phyloP scores from a whole-genome alignment of 345 rosid genomes.

The Salix arbutifolia region DNA sequence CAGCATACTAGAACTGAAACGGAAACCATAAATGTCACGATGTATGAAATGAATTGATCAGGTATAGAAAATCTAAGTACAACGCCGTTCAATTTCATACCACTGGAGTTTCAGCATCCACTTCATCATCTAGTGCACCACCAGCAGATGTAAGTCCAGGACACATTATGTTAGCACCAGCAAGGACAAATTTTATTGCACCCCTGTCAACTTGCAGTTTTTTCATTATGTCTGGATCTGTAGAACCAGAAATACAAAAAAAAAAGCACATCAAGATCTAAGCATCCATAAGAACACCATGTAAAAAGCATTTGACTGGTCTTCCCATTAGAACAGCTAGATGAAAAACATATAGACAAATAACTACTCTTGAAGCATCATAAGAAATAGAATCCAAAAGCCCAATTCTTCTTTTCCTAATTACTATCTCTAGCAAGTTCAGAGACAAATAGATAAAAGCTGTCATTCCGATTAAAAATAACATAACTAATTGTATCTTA shows the following conservation, averaged over 20 bases:
- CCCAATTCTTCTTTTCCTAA: neutral
- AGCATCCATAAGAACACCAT: neutral
- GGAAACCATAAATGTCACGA: neutral
- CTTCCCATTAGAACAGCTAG: neutral
- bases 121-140: slow-evolving; percentile 88
- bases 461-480: neutral
- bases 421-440: neutral
- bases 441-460: neutral
- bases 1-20: neutral
- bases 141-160: slow-evolving; percentile 99
- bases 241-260: neutral
- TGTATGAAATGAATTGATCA: neutral
- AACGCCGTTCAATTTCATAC: slow-evolving; percentile 32
- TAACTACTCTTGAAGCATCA: neutral
- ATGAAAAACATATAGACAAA: neutral
- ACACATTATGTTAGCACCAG: slow-evolving; percentile 99
- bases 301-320: neutral
- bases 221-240: slow-evolving; percentile 93
- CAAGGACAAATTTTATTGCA: slow-evolving; percentile 86
- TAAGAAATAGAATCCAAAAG: neutral
- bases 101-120: slow-evolving; percentile 90
- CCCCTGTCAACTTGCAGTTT: slow-evolving; percentile 96
- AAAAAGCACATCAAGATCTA: neutral
- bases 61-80: neutral
- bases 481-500: neutral